Evolutionary conservation across 805 yeast genomes (phyloP), one percentile per base, ranked within the genome.

Genomic region (Isabelozyma pseudorhagii): DNA sequence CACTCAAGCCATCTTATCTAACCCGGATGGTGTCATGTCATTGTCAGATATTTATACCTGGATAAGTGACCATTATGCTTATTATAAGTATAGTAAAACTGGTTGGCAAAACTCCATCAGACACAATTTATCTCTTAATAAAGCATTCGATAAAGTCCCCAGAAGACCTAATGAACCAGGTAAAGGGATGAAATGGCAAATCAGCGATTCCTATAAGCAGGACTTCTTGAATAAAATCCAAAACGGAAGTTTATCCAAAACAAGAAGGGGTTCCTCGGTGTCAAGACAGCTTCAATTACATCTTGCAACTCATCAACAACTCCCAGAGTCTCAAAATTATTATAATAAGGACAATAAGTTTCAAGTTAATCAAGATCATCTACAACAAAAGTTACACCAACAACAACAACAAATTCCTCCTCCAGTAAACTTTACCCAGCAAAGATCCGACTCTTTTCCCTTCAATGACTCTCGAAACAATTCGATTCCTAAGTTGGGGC

Each of bases 91-190:
- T 68, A 85, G 94, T 21, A 92, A 89, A 67, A 86, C 96, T 8
- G 99, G 99, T 38, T 94, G 99, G 99, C 99, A 94, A 71, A 94
- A 94, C 71, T 91, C 97, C 6, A 93, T 94, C 57, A 84, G 99
- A 58, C 99, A 94, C 69, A 94, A 94, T 66, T 73, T 94, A 48
- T 91, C 97, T 2, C 75, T 94, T 51, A 94, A 94, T 69, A 94
- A 93, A 73, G 98, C 99, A 13, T 94, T 94, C 71, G 98, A 93
- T 62, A 94, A 94, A 70, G 97, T 93, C 18, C 97, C 98, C 40
- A 80, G 99, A 61, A 82, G 88, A 63, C 92, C 96, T 29, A 87
- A 90, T 66, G 98, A 94, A 71, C 97, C 98, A 0, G 99, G 99
- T 14, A 94, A 94, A 68, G 98, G 99, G 55, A 93, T 94, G 96